A percentile compares a stretch with the other conserved stretches of the same genome.
phyloP scores from a whole-genome alignment of 371 early-diverging fungal species.

The Apophysomyces trapeziformis region DNA sequence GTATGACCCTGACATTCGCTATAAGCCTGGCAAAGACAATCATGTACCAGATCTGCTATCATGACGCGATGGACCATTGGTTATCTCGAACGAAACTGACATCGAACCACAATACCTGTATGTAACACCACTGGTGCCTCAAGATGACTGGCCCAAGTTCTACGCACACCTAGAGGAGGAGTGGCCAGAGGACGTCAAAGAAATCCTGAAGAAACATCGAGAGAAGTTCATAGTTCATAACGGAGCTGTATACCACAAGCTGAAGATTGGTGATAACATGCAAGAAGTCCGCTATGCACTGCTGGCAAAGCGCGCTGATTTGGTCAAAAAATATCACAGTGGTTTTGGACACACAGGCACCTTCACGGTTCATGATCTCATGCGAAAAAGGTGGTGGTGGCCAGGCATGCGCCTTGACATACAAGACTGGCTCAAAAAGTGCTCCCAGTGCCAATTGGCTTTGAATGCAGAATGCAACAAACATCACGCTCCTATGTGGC shows the following conservation, averaged over 20 bases:
- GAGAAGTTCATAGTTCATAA: slow-evolving; percentile 11
- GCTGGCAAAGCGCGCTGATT: slow-evolving; percentile 18
- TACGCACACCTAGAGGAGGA: slow-evolving; percentile 12
- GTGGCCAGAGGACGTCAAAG: neutral
- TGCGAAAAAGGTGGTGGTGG: slow-evolving; percentile 32
- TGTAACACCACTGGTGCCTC: slow-evolving; percentile 10
- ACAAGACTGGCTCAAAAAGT: slow-evolving; percentile 13
- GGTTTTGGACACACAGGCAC: slow-evolving; percentile 22
- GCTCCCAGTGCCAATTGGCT: slow-evolving; percentile 16
- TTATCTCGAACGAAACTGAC: neutral
- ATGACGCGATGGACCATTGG: slow-evolving; percentile 13
- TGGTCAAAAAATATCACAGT: slow-evolving; percentile 16
- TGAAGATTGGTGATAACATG: neutral
- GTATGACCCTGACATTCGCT: slow-evolving; percentile 34
- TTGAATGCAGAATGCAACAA: no score
- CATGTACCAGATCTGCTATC: slow-evolving; percentile 23
- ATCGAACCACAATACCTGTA: slow-evolving; percentile 29
- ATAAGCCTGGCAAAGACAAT: slow-evolving; percentile 25
- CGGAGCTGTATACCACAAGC: neutral
- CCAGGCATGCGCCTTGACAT: slow-evolving; percentile 23
- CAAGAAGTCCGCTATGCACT: slow-evolving; percentile 10
- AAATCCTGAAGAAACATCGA: neutral
- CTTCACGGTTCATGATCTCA: slow-evolving; percentile 10
- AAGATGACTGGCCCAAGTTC: slow-evolving; percentile 27
- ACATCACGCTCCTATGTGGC: no score